Conservation (phyloP, 2,329 filamentous ascomycete species). For the Penicillium sp. region DNA sequence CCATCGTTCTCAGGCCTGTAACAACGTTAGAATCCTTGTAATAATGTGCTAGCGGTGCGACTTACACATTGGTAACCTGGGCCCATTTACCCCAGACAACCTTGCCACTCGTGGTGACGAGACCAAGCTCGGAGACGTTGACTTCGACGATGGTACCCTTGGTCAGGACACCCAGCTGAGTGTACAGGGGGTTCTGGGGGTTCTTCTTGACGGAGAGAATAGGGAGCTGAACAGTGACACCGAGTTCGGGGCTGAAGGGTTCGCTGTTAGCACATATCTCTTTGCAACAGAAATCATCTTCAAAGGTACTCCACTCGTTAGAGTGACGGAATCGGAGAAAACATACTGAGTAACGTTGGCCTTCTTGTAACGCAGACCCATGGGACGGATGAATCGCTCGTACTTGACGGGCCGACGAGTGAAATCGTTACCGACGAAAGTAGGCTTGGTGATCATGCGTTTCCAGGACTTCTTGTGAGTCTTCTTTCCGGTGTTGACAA, state of each 20-base stretch:
- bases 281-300: background rate
- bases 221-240: slow-evolving; percentile 82
- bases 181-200: slow-evolving; percentile 86
- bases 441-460: slow-evolving; percentile 70
- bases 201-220: slow-evolving; percentile 80
- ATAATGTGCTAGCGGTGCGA: background rate
- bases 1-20: slow-evolving; percentile 58
- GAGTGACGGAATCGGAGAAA: background rate
- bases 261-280: slow-evolving; percentile 10
- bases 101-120: slow-evolving; percentile 88
- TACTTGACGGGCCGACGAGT: slow-evolving; percentile 81
- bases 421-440: slow-evolving; percentile 89
- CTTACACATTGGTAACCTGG: slow-evolving; percentile 54
- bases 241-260: slow-evolving; percentile 61
- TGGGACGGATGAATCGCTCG: slow-evolving; percentile 69
- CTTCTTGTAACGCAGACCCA: slow-evolving; percentile 78
- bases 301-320: background rate
- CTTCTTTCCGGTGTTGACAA: slow-evolving; percentile 95
- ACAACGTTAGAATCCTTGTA: background rate
- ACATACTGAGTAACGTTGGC: slow-evolving; percentile 60
- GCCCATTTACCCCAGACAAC: slow-evolving; percentile 89
- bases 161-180: slow-evolving; percentile 84
- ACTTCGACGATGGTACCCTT: slow-evolving; percentile 86
- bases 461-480: slow-evolving; percentile 75
- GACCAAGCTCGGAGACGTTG: slow-evolving; percentile 85